These are phyloP conservation scores for Coemansia sp. DNA, from an alignment of 192 early-diverging fungal species.

Conservation along the genomic window DNA sequence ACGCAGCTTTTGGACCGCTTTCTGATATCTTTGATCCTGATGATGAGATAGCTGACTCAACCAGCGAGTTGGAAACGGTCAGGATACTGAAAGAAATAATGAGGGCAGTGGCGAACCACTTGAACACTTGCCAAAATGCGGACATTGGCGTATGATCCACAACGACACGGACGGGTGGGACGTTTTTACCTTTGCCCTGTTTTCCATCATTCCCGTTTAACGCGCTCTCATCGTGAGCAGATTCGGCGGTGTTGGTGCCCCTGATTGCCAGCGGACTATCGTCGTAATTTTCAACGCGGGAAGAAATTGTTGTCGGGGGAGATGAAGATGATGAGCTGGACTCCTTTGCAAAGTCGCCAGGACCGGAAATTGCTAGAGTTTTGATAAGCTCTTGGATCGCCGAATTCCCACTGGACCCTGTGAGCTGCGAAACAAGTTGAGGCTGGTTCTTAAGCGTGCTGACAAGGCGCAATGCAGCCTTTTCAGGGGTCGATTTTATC, in stretches of 20 bases:
- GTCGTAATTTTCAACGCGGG: background rate
- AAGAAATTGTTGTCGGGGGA: background rate
- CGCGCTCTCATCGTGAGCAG: background rate
- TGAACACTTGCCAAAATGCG: slow-evolving; percentile 31
- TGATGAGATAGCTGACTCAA: slow-evolving; percentile 72
- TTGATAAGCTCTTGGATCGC: slow-evolving; percentile 47
- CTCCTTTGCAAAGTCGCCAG: background rate
- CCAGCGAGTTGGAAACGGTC: slow-evolving; percentile 63
- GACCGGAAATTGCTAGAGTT: slow-evolving; percentile 35
- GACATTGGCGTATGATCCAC: slow-evolving; percentile 35
- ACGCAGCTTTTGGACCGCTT: slow-evolving; percentile 38
- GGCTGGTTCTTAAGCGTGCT: slow-evolving; percentile 44
- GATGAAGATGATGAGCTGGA: too few species aligned
- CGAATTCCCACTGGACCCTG: slow-evolving; percentile 18
- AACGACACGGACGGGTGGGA: slow-evolving; percentile 40
- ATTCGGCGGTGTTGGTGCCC: background rate
- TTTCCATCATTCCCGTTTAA: background rate
- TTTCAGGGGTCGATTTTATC: slow-evolving; percentile 34
- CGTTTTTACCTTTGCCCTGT: slow-evolving; percentile 15
- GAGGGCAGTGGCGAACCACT: slow-evolving; percentile 42
- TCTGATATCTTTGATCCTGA: slow-evolving; percentile 38
- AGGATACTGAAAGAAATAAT: slow-evolving; percentile 67
- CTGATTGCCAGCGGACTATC: background rate
- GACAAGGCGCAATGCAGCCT: slow-evolving; percentile 46
- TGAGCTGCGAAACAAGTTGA: slow-evolving; percentile 37